These are phyloP conservation scores for Kwoniella mangroviensis DNA, from an alignment of 768 basidiomycete species.

Conservation along the genomic window DNA sequence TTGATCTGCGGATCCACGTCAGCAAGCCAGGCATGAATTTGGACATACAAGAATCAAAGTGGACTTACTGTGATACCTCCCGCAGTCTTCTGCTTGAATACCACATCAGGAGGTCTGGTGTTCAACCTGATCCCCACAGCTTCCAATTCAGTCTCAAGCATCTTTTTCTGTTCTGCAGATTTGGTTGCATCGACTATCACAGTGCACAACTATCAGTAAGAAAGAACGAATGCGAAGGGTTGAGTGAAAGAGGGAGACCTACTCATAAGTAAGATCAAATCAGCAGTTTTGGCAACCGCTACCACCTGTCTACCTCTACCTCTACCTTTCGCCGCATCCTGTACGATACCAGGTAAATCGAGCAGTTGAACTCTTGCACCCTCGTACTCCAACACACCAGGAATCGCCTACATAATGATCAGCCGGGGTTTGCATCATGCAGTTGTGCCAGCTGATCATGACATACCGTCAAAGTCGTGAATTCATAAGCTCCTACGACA, in stretches of 20 bases:
- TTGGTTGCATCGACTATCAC: conserved; percentile 56
- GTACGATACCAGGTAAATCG: conserved; percentile 92
- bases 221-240: neutral
- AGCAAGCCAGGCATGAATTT: neutral
- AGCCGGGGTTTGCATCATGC: neutral
- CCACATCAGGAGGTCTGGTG: conserved; percentile 83
- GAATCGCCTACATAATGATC: conserved; percentile 68
- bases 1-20: conserved; percentile 65
- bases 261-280: conserved; percentile 73
- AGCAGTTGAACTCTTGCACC: conserved; percentile 91
- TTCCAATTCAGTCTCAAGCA: conserved; percentile 91
- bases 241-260: conserved; percentile 15
- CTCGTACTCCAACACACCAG: conserved; percentile 94
- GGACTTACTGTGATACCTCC: conserved; percentile 79
- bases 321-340: conserved; percentile 62
- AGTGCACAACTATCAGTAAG: neutral
- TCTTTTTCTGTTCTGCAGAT: conserved; percentile 77
- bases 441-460: neutral
- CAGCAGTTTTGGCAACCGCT: conserved; percentile 85
- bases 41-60: neutral
- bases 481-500: conserved; percentile 89
- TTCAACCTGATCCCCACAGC: conserved; percentile 96
- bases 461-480: conserved; percentile 83
- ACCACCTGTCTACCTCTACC: conserved; percentile 97
- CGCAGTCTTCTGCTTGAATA: conserved; percentile 90